Evolutionary conservation across 1,284 basidiomycete species (phyloP).

Genomic region (Pulveroboletus sp.): DNA sequence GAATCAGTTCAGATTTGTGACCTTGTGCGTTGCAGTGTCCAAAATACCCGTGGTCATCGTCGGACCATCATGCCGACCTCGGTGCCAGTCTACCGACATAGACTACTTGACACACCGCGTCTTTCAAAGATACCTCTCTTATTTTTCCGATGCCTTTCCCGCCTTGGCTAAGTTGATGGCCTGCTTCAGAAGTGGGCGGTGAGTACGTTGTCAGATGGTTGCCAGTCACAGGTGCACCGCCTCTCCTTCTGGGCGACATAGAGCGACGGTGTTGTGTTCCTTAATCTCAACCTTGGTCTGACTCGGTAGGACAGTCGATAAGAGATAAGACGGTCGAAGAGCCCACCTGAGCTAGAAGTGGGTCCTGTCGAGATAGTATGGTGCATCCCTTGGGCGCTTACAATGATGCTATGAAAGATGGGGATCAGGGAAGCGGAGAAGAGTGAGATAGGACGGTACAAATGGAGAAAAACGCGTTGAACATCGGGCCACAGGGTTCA

Average conservation of each 20-base stretch:
- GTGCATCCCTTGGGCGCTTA: conserved; percentile 14
- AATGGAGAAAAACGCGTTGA: conserved; percentile 3
- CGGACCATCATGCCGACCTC: conserved; percentile 3
- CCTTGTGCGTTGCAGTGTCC: conserved; percentile 62
- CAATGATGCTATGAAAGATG: background rate
- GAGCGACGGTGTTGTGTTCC: conserved; percentile 58
- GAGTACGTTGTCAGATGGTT: background rate
- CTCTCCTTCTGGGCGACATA: conserved; percentile 54
- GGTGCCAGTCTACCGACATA: conserved; percentile 35
- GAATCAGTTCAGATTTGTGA: conserved; percentile 53
- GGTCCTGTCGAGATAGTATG: conserved; percentile 6
- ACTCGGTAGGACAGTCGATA: conserved; percentile 34
- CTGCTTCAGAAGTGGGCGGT: conserved; percentile 39
- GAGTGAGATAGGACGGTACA: background rate
- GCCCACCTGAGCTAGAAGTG: background rate
- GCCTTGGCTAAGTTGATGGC: conserved; percentile 35
- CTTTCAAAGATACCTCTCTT: conserved; percentile 37
- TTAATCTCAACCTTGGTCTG: conserved; percentile 49
- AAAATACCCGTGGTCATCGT: conserved; percentile 41
- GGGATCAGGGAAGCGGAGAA: background rate
- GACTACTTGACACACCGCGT: conserved; percentile 63
- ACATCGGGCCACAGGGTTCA: conserved; percentile 11
- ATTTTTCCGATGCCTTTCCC: conserved; percentile 37
- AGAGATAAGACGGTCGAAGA: background rate
- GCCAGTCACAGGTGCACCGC: background rate